These are phyloP conservation scores for Groenewaldozyma salmanticensis DNA, from an alignment of 805 yeast genomes.

Conservation along the genomic window DNA sequence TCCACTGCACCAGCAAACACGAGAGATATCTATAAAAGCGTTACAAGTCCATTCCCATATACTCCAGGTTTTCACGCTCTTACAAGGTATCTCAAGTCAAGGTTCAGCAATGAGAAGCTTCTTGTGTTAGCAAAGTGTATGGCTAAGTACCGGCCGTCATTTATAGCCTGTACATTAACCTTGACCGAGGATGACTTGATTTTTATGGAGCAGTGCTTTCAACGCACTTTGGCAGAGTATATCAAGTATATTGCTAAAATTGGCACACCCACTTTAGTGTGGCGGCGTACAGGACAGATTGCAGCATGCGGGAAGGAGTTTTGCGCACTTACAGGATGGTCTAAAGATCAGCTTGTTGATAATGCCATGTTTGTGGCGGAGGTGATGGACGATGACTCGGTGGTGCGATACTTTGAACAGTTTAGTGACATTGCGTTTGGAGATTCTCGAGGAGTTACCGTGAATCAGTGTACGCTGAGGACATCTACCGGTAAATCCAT, in stretches of 20 bases:
- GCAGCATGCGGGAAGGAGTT: slow-evolving; percentile 95
- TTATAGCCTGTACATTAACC: slow-evolving; percentile 84
- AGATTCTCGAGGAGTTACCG: slow-evolving; percentile 80
- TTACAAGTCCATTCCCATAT: slow-evolving; percentile 71
- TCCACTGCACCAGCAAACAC: slow-evolving; percentile 14
- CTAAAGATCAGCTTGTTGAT: slow-evolving; percentile 51
- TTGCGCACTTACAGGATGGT: slow-evolving; percentile 86
- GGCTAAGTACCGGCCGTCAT: slow-evolving; percentile 86
- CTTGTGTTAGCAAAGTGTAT: slow-evolving; percentile 78
- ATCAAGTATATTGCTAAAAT: slow-evolving; percentile 73
- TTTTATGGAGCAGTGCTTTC: slow-evolving; percentile 94
- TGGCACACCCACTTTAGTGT: slow-evolving; percentile 90
- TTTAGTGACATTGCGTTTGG: slow-evolving; percentile 83
- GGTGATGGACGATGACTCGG: slow-evolving; percentile 78
- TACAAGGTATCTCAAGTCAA: slow-evolving; percentile 55
- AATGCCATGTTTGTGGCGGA: slow-evolving; percentile 37
- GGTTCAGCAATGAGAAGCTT: slow-evolving; percentile 63
- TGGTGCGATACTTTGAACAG: slow-evolving; percentile 76
- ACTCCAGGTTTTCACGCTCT: slow-evolving; percentile 85
- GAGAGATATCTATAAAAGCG: slow-evolving; percentile 58
- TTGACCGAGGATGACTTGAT: slow-evolving; percentile 84
- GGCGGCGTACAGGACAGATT: slow-evolving; percentile 94
- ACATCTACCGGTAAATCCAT: slow-evolving; percentile 35
- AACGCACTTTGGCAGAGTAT: slow-evolving; percentile 80
- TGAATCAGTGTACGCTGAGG: slow-evolving; percentile 73